Evolutionary conservation across 768 basidiomycete genomes (phyloP).

Genomic region (Rickenella mellea): DNA sequence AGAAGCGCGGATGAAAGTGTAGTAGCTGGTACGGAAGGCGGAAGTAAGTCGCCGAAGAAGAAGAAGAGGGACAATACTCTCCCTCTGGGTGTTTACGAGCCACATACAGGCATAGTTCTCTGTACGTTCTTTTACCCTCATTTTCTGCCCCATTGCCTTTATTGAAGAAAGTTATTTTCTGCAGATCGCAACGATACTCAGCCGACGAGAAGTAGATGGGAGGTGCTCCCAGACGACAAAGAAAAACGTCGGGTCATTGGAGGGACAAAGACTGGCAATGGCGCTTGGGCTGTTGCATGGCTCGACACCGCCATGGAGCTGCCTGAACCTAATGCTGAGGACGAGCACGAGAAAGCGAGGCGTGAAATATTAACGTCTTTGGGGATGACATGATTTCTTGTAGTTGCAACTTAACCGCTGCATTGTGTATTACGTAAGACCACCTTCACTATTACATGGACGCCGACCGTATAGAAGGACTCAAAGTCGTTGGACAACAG

Average conservation of each 20-base stretch:
- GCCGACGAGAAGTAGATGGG: slow-evolving; percentile 56
- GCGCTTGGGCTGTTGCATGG: slow-evolving; percentile 76
- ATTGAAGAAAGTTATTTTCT: slow-evolving; percentile 5
- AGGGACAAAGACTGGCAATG: slow-evolving; percentile 66
- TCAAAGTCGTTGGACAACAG: too few relatives aligned
- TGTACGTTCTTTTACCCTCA: slow-evolving; percentile 37
- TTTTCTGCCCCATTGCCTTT: not conserved
- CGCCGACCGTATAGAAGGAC: too few relatives aligned
- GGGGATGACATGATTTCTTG: too few relatives aligned
- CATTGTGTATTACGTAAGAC: too few relatives aligned
- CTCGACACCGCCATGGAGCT: slow-evolving; percentile 47
- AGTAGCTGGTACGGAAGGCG: too few relatives aligned
- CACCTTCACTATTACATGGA: too few relatives aligned
- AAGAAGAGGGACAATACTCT: slow-evolving; percentile 22
- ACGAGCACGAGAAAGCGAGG: slow-evolving; percentile 11
- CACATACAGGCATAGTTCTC: slow-evolving; percentile 66
- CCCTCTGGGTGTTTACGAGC: slow-evolving; percentile 71
- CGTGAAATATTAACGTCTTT: not conserved
- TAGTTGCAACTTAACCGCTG: too few relatives aligned
- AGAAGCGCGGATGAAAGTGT: too few relatives aligned
- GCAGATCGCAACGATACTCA: slow-evolving; percentile 74
- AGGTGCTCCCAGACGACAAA: slow-evolving; percentile 37
- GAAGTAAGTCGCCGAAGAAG: slow-evolving; percentile 19
- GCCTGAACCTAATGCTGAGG: slow-evolving; percentile 8
- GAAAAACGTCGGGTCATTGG: slow-evolving; percentile 41